Evolutionary conservation across 352 stramenopile genomes (phyloP).

Genomic region (Phytopythium sindhum): DNA sequence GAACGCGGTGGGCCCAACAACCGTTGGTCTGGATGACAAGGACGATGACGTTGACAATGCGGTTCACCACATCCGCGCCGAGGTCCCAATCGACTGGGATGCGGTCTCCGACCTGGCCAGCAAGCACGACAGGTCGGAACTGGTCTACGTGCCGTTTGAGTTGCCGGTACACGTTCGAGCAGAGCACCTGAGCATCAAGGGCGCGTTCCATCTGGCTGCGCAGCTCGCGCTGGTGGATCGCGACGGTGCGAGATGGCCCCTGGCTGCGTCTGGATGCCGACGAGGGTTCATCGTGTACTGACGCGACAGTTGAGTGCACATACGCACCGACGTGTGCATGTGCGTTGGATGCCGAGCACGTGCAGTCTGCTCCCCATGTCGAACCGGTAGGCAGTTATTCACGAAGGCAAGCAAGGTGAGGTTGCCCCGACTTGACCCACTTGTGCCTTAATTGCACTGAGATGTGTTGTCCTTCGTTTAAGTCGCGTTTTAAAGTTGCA

Average conservation of each 20-base stretch:
- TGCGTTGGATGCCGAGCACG: no score
- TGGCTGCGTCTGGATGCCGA: slow-evolving; percentile 35
- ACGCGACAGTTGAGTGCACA: slow-evolving; percentile 1
- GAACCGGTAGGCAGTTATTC: no score
- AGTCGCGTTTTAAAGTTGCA: not conserved
- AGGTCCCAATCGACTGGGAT: slow-evolving; percentile 24
- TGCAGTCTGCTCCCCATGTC: no score
- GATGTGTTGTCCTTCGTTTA: no score
- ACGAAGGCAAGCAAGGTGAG: no score
- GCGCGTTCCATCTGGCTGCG: slow-evolving; percentile 40
- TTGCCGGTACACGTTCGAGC: slow-evolving; percentile 38
- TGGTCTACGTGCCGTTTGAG: slow-evolving; percentile 36
- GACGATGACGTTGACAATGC: not conserved
- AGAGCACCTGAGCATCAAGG: slow-evolving; percentile 31
- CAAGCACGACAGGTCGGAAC: slow-evolving; percentile 3
- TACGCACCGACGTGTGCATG: no score
- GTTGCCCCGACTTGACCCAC: no score
- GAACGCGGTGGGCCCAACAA: not conserved
- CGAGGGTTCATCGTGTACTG: slow-evolving; percentile 56
- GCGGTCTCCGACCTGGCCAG: slow-evolving; percentile 6
- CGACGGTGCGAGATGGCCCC: slow-evolving; percentile 25
- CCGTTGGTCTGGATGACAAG: not conserved
- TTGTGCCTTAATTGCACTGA: no score
- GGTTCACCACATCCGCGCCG: slow-evolving; percentile 20
- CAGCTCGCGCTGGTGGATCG: slow-evolving; percentile 26